Evolutionary conservation across 2,329 filamentous ascomycete species (phyloP).

Genomic region (Curvularia eragrostidis): DNA sequence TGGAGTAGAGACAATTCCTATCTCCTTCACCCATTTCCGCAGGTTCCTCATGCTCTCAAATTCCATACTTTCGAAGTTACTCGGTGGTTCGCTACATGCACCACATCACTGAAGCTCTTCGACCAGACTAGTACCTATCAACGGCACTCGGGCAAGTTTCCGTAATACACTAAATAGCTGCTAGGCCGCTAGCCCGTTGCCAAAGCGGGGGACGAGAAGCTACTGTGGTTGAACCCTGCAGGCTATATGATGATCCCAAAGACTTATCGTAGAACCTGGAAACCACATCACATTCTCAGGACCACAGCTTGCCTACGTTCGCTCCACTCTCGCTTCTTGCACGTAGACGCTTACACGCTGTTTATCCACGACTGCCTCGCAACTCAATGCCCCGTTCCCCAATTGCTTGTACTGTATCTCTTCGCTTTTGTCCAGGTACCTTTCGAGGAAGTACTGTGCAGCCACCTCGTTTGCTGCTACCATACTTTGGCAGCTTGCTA

Average conservation of each 20-base stretch:
- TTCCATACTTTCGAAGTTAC: not conserved
- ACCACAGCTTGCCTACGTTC: not conserved
- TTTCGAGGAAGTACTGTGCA: constrained; percentile 14
- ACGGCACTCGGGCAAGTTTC: not conserved
- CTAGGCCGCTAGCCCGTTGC: not conserved
- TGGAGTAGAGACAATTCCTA: not conserved
- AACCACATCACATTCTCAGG: constrained; percentile 1
- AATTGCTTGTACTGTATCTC: constrained; percentile 8
- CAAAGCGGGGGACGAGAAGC: not conserved
- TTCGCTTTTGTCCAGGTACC: constrained; percentile 5
- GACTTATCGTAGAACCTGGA: constrained; percentile 4
- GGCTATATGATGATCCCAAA: not conserved
- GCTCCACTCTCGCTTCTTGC: constrained; percentile 12
- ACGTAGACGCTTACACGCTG: constrained; percentile 4
- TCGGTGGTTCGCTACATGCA: not conserved
- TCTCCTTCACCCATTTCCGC: not conserved
- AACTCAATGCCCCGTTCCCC: constrained; percentile 11
- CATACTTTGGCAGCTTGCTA: constrained; percentile 5
- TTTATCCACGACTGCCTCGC: constrained; percentile 7
- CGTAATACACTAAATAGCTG: not conserved
- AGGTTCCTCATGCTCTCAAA: not conserved
- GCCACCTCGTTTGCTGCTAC: constrained; percentile 13
- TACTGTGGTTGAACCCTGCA: constrained; percentile 8
- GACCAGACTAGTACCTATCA: not conserved
- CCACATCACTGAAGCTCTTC: not conserved